These are phyloP conservation scores for Daldinia eschscholtzii DNA, from an alignment of 2,329 filamentous ascomycete genomes.

Conservation along the genomic window DNA sequence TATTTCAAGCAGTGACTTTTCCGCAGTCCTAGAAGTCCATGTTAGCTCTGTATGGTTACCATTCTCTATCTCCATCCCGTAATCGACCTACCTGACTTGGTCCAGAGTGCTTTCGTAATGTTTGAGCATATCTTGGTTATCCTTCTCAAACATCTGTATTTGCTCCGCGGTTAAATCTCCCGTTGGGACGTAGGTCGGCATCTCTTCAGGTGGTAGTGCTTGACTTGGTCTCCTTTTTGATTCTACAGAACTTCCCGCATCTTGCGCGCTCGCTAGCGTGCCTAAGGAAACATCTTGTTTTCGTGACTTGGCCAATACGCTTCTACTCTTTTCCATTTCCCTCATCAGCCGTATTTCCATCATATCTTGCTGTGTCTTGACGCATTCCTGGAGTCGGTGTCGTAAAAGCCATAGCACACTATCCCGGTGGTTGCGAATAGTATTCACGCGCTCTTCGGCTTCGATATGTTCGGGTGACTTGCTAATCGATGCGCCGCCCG, in stretches of 20 bases:
- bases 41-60: constrained; percentile 11
- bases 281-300: constrained; percentile 48
- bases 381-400: constrained; percentile 79
- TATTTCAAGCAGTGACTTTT: constrained; percentile 92
- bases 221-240: constrained; percentile 43
- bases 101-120: constrained; percentile 95
- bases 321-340: constrained; percentile 90
- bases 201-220: constrained; percentile 46
- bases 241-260: constrained; percentile 38
- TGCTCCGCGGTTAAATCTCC: constrained; percentile 83
- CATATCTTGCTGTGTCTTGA: constrained; percentile 86
- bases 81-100: constrained; percentile 84
- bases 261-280: constrained; percentile 32
- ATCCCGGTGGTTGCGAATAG: constrained; percentile 79
- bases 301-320: constrained; percentile 79
- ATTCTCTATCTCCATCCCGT: background rate
- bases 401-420: constrained; percentile 86
- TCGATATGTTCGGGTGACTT: constrained; percentile 74
- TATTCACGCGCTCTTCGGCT: constrained; percentile 78
- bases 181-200: constrained; percentile 42
- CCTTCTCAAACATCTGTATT: constrained; percentile 91
- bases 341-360: constrained; percentile 89
- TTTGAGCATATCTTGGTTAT: constrained; percentile 91
- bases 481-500: constrained; percentile 69
- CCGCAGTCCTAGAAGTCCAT: constrained; percentile 74